Conservation (phyloP, 2,329 filamentous ascomycete species). For the Microdochium bolleyi region DNA sequence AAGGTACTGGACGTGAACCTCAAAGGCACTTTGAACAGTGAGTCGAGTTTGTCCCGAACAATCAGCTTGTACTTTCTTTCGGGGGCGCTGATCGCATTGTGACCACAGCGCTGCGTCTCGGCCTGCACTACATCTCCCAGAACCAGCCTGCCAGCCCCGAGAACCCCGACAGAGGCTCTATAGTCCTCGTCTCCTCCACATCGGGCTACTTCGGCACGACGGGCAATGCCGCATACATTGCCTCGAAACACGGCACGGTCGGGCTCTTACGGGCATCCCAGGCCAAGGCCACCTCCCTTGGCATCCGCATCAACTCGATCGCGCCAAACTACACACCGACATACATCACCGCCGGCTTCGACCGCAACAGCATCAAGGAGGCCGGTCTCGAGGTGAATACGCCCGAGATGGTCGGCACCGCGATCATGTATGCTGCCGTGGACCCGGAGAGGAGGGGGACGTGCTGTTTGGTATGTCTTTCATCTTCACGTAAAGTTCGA, state of each 20-base stretch:
- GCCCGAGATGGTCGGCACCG: slow-evolving; percentile 26
- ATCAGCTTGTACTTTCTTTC: no score
- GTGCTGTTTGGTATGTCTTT: slow-evolving; percentile 13
- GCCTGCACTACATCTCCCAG: slow-evolving; percentile 15
- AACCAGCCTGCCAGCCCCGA: slow-evolving; percentile 5
- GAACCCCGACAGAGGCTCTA: slow-evolving; percentile 19
- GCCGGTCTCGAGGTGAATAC: slow-evolving; percentile 28
- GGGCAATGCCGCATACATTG: slow-evolving; percentile 30
- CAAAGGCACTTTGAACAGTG: slow-evolving; percentile 35
- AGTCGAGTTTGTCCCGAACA: no score
- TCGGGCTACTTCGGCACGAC: slow-evolving; percentile 34
- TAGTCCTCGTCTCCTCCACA: slow-evolving; percentile 30
- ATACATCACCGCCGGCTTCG: slow-evolving; percentile 28
- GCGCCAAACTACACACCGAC: slow-evolving; percentile 36
- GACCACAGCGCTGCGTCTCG: slow-evolving; percentile 19
- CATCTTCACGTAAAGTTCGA: no score
- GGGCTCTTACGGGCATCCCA: slow-evolving; percentile 29
- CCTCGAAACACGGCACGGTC: slow-evolving; percentile 32
- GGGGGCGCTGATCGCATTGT: neutral
- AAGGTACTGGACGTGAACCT: slow-evolving; percentile 30
- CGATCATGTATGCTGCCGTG: slow-evolving; percentile 24
- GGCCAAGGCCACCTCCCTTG: slow-evolving; percentile 16
- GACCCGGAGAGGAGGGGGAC: slow-evolving; percentile 18
- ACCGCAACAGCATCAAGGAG: slow-evolving; percentile 23
- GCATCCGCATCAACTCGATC: slow-evolving; percentile 30